Conservation (phyloP, 163 green algal genomes). For the Chlorella variabilis region DNA sequence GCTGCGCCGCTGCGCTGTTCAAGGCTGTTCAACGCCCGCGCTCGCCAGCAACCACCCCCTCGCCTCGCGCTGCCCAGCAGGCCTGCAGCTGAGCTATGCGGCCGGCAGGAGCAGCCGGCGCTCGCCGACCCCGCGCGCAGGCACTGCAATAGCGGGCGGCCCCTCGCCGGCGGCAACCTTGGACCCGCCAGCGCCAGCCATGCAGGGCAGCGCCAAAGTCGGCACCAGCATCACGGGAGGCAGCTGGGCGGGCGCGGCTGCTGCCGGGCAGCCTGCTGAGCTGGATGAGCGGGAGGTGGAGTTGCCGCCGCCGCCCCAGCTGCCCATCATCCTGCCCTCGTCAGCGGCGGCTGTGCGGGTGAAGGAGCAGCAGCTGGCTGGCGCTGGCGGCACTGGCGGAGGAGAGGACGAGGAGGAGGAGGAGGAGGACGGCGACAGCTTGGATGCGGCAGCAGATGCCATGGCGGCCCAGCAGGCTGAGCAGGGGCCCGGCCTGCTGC, state of each 20-base stretch:
- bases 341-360: neutral
- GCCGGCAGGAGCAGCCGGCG: neutral
- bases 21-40: too few relatives aligned
- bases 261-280: too few relatives aligned
- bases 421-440: neutral
- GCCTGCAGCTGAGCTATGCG: neutral
- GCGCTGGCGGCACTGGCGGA: too few relatives aligned
- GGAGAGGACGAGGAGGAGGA: too few relatives aligned
- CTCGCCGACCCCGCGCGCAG: neutral
- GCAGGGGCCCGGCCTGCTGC: constrained; percentile 5
- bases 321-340: constrained; percentile 15
- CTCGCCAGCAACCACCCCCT: neutral
- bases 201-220: neutral
- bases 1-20: too few relatives aligned
- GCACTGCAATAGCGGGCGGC: too few relatives aligned
- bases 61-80: neutral
- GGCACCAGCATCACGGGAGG: neutral
- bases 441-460: neutral
- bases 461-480: neutral
- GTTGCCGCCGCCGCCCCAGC: constrained; percentile 1
- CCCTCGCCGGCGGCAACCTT: neutral
- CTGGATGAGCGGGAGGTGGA: neutral
- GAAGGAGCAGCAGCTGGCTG: constrained; percentile 10
- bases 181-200: neutral
- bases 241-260: neutral